Percentiles rank a stretch among this genome's conserved stretches.
Evolutionary conservation across 352 stramenopile genomes (phyloP).

Genomic region (Phytophthora ohioensis): DNA sequence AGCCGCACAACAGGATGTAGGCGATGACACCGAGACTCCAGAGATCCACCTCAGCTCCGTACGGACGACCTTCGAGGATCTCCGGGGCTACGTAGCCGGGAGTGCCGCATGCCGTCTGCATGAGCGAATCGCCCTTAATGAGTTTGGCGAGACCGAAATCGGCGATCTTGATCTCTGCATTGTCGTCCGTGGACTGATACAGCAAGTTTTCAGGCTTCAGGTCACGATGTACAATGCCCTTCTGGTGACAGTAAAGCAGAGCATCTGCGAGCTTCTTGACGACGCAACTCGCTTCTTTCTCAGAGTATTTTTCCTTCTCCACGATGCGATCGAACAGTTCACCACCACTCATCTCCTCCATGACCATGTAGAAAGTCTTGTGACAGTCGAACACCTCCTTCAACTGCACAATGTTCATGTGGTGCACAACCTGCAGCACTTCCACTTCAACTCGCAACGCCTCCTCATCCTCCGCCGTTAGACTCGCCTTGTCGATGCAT

Average conservation of each 20-base stretch:
- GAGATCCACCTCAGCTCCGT: slow-evolving; percentile 95
- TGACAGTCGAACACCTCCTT: slow-evolving; percentile 90
- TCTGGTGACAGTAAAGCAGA: slow-evolving; percentile 89
- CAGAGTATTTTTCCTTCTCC: slow-evolving; percentile 92
- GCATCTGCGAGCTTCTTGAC: slow-evolving; percentile 89
- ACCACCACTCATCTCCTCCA: slow-evolving; percentile 92
- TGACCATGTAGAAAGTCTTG: slow-evolving; percentile 94
- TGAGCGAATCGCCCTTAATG: slow-evolving; percentile 92
- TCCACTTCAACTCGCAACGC: slow-evolving; percentile 85
- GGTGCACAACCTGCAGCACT: slow-evolving; percentile 83
- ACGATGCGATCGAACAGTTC: slow-evolving; percentile 95
- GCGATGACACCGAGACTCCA: slow-evolving; percentile 97
- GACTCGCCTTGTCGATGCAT: slow-evolving; percentile 85
- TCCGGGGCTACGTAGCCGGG: slow-evolving; percentile 97
- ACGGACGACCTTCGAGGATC: slow-evolving; percentile 94
- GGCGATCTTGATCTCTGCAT: slow-evolving; percentile 95
- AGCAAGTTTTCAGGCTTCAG: slow-evolving; percentile 92
- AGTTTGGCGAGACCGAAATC: slow-evolving; percentile 94
- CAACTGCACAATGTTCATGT: slow-evolving; percentile 91
- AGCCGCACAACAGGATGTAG: slow-evolving; percentile 95
- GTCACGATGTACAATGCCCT: slow-evolving; percentile 92
- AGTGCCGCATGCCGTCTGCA: slow-evolving; percentile 96
- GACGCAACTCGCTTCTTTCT: slow-evolving; percentile 85
- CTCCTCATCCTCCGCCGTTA: slow-evolving; percentile 85
- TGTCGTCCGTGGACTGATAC: slow-evolving; percentile 86